Conservation (phyloP, 441 rosid genomes). For the Kokia cookei region DNA sequence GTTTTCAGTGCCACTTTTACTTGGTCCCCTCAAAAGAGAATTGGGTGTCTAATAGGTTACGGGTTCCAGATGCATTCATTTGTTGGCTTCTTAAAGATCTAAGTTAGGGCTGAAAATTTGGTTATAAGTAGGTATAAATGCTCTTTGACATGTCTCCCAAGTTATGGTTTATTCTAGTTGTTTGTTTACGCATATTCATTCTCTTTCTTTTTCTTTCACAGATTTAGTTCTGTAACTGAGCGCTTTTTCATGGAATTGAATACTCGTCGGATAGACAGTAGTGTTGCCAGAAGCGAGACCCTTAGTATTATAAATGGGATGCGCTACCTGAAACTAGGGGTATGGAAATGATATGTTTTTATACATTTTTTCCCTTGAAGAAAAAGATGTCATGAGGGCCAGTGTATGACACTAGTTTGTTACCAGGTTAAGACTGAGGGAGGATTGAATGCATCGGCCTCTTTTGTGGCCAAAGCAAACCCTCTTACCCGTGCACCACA, state of each 20-base stretch:
- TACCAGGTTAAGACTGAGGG: conserved; percentile 96
- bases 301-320: conserved; percentile 94
- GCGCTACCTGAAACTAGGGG: conserved; percentile 99
- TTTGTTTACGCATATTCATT: not conserved
- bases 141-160: conserved; percentile 3
- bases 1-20: not conserved
- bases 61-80: not conserved
- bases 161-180: not conserved
- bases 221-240: conserved; percentile 98
- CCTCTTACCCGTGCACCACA: conserved; percentile 92
- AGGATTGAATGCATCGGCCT: conserved; percentile 97
- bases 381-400: conserved; percentile 9
- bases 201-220: conserved; percentile 24
- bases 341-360: conserved; percentile 26
- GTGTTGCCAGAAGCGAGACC: conserved; percentile 86
- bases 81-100: not conserved
- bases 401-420: conserved; percentile 23
- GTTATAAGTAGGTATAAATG: not conserved
- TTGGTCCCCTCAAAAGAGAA: not conserved
- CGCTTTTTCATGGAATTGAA: conserved; percentile 92
- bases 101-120: not conserved
- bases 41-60: not conserved
- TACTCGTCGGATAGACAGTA: conserved; percentile 82
- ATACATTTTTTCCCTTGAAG: conserved; percentile 3
- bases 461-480: conserved; percentile 97